Evolutionary conservation across 1,139 yeast genomes (phyloP).

Genomic region (Diutina pseudorugosa): DNA sequence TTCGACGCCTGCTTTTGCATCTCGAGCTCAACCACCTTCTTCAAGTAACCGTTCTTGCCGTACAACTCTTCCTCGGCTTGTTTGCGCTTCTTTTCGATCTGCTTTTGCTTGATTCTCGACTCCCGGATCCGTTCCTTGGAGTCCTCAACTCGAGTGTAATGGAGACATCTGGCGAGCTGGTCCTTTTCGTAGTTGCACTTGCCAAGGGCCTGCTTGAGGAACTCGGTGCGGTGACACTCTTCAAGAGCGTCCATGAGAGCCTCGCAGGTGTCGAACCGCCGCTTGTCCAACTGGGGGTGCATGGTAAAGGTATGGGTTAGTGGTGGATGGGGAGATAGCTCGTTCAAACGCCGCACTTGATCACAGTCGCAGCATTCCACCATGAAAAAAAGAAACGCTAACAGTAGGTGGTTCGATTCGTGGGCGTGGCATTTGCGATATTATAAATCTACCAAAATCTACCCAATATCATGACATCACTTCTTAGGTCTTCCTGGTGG

Average conservation of each 20-base stretch:
- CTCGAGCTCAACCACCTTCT: slow-evolving; percentile 40
- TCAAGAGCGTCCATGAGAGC: slow-evolving; percentile 81
- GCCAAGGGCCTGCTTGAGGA: slow-evolving; percentile 67
- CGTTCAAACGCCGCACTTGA: background rate
- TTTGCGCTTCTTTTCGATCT: slow-evolving; percentile 44
- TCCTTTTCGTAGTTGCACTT: slow-evolving; percentile 78
- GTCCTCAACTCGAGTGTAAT: slow-evolving; percentile 59
- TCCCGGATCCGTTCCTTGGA: slow-evolving; percentile 50
- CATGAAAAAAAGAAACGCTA: background rate
- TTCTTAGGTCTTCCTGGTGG: too few species aligned
- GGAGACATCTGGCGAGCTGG: slow-evolving; percentile 67
- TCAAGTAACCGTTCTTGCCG: slow-evolving; percentile 66
- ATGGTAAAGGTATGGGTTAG: slow-evolving; percentile 9
- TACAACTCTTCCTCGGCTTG: slow-evolving; percentile 63
- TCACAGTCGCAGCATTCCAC: too few species aligned
- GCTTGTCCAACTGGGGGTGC: slow-evolving; percentile 38
- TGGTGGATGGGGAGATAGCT: background rate
- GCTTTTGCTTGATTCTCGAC: slow-evolving; percentile 45
- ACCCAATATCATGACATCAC: too few species aligned
- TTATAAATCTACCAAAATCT: too few species aligned
- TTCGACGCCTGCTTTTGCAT: slow-evolving; percentile 10
- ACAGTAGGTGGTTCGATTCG: background rate
- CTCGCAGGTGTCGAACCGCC: slow-evolving; percentile 48
- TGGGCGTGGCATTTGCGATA: too few species aligned
- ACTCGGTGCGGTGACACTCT: slow-evolving; percentile 72